Conservation (phyloP, 2,329 filamentous ascomycete genomes). For the Didymella exigua region DNA sequence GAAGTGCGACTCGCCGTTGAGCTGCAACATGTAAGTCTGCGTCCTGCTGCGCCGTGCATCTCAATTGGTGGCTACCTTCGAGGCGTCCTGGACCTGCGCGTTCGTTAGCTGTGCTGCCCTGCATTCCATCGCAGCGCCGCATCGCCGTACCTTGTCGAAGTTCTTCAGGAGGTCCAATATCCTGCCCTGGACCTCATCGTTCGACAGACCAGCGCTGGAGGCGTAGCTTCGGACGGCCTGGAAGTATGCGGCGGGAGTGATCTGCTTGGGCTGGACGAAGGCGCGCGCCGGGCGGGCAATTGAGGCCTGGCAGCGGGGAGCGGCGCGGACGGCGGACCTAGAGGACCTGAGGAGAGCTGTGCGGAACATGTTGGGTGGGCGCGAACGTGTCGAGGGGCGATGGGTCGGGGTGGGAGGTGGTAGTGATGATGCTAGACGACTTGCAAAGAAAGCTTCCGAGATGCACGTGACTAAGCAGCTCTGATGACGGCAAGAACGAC, state of each 20-base stretch:
- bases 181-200: constrained; percentile 85
- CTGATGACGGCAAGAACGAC: not conserved
- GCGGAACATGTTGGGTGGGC: constrained; percentile 77
- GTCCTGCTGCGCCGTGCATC: not conserved
- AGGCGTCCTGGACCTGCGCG: constrained; percentile 64
- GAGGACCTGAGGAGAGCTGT: constrained; percentile 81
- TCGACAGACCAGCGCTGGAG: constrained; percentile 75
- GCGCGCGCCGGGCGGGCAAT: constrained; percentile 66
- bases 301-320: constrained; percentile 51
- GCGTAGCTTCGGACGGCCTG: constrained; percentile 84
- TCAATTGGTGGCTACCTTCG: constrained; percentile 56
- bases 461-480: constrained; percentile 7
- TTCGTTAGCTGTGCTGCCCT: constrained; percentile 34
- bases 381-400: constrained; percentile 25
- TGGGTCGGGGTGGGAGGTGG: constrained; percentile 24
- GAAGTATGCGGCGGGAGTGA: constrained; percentile 67
- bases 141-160: constrained; percentile 85
- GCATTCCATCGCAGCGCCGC: constrained; percentile 13
- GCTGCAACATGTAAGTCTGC: constrained; percentile 59
- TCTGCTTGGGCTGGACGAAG: constrained; percentile 66
- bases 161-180: constrained; percentile 92
- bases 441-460: constrained; percentile 21
- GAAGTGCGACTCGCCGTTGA: constrained; percentile 85
- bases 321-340: constrained; percentile 56
- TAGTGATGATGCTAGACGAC: constrained; percentile 32